Conservation (phyloP, 768 basidiomycete genomes). For the Boletus patriciae region DNA sequence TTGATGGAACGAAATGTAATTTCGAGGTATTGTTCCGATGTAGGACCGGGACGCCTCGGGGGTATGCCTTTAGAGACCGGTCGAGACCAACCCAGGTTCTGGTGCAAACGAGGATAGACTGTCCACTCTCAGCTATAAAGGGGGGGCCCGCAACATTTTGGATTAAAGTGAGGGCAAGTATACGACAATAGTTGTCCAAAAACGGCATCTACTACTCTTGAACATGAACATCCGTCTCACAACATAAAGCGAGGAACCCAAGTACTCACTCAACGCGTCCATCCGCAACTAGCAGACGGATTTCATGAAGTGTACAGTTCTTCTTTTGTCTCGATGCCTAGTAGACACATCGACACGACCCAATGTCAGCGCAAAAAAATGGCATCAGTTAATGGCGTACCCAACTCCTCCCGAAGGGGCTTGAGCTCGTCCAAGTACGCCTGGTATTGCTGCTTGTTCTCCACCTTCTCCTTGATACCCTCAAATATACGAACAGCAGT, state of each 20-base stretch:
- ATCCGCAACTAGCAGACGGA: slow-evolving; percentile 5
- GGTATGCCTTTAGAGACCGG: not conserved
- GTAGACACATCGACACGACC: not conserved
- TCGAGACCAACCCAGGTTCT: not conserved
- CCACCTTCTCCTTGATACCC: slow-evolving; percentile 95
- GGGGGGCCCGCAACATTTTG: slow-evolving; percentile 12
- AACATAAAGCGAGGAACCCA: not conserved
- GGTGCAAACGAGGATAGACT: not conserved
- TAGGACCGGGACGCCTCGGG: not conserved
- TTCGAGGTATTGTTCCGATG: not conserved
- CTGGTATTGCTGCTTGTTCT: slow-evolving; percentile 94
- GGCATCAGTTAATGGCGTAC: slow-evolving; percentile 41
- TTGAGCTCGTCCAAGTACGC: slow-evolving; percentile 91
- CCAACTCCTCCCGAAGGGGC: slow-evolving; percentile 86
- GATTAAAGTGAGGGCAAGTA: slow-evolving; percentile 20
- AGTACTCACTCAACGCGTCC: slow-evolving; percentile 20
- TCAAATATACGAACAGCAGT: slow-evolving; percentile 96
- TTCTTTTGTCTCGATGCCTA: slow-evolving; percentile 63
- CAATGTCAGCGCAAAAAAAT: not conserved
- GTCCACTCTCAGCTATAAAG: not conserved
- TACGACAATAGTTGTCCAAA: slow-evolving; percentile 20
- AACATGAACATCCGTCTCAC: slow-evolving; percentile 1
- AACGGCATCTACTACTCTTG: slow-evolving; percentile 27
- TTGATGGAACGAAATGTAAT: not conserved
- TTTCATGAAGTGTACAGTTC: slow-evolving; percentile 56